Base-by-base conservation (phyloP, 441 rosid genomes). In the Capsella rubella region DNA sequence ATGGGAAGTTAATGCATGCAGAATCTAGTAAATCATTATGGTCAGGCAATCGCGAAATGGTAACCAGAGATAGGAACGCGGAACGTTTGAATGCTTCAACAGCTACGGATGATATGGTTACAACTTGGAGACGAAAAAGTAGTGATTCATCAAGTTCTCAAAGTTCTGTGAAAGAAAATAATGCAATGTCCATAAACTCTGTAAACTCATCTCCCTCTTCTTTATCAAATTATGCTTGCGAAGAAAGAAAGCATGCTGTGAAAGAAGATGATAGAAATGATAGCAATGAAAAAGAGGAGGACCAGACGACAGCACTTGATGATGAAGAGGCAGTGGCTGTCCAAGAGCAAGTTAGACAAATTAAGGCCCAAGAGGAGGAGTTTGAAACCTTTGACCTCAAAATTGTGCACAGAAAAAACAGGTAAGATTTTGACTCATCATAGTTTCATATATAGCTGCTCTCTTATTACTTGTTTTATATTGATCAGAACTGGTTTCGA, bases 241-340 rank as follows among this genome's bases (percentile, higher is more conserved):
- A 68, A 61, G 94, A 83, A 74, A 81, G 83, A 78, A 89, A 75
- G 67, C 85, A 46, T 75, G 81, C 80, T 50, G 83, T 80, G 79
- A 85, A 88, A 76, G 93, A 86, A 76, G 91, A 84, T 37, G 87
- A 85, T 72, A 90, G 81, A 74, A 84, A 74, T 80, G 79, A 71
- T 49, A 78, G 77, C 42, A 82, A 67, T 54, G 82, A 49, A 10
- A 87, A 81, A 84, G 95, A 84, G 77, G 93, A 86, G 65, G 94
- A 92, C 70, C 89, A 81, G 28, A 89, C 79, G 59, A 82, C 84
- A 64, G 79, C 84, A 46, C 78, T 89, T 43, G 99, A 90, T 75
- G 99, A 95, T 83, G 98, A 95, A 74, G 99, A 95, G 81, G 95
- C 87, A 39, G 90, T 87, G 74, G 99, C 94, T 56, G 97, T 95